A percentile compares a stretch with the other conserved stretches of the same genome.
Conservation (phyloP, 352 stramenopile species). For the Pilasporangium apinafurcum region DNA sequence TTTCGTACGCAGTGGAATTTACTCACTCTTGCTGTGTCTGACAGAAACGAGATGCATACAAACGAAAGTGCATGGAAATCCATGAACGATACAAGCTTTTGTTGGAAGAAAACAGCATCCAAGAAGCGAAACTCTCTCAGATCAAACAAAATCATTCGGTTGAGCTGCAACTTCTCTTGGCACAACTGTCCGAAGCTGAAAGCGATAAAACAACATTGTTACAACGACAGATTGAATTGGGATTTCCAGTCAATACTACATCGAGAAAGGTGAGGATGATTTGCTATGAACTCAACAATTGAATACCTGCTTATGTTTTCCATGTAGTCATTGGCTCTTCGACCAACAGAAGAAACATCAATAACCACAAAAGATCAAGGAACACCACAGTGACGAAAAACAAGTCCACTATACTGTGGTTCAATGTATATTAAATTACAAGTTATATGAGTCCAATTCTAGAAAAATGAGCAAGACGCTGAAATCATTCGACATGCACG, state of each 20-base stretch:
- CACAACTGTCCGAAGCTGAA: constrained; percentile 54
- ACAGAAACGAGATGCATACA: constrained; percentile 78
- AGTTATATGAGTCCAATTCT: neutral
- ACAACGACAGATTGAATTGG: constrained; percentile 43
- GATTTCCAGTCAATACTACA: constrained; percentile 9
- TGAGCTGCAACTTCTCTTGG: constrained; percentile 62
- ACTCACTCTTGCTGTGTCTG: neutral
- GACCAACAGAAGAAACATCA: too few relatives aligned
- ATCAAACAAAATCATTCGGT: constrained; percentile 46
- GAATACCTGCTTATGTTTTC: too few relatives aligned
- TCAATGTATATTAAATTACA: neutral
- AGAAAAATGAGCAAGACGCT: neutral
- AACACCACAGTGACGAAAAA: too few relatives aligned
- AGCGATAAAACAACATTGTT: constrained; percentile 64
- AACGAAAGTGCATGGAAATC: constrained; percentile 73
- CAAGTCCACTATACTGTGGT: neutral
- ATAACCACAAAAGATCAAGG: too few relatives aligned
- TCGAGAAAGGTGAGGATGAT: constrained; percentile 17
- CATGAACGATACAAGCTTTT: constrained; percentile 68
- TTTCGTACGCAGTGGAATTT: neutral
- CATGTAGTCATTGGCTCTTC: too few relatives aligned
- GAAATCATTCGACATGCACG: neutral
- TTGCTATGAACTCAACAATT: too few relatives aligned
- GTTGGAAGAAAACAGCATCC: constrained; percentile 25
- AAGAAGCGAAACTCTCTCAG: constrained; percentile 40